These are phyloP conservation scores for Saccharomyces hybrid DNA, from an alignment of 1,139 yeast species.

Conservation along the genomic window DNA sequence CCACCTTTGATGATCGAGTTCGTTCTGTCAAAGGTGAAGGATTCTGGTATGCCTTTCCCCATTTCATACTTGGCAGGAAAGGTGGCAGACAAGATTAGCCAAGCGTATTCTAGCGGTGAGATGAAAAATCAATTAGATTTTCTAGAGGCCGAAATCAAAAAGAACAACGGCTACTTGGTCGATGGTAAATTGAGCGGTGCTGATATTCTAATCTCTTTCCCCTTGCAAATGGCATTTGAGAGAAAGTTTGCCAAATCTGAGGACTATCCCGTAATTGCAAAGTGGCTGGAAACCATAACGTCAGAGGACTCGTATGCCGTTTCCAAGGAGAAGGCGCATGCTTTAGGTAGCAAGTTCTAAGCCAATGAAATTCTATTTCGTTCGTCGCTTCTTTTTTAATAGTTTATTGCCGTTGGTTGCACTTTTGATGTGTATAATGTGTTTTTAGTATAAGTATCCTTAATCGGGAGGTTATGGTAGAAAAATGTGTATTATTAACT, in stretches of 20 bases:
- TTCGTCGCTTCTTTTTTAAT: not conserved
- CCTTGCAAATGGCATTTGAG: conserved; percentile 25
- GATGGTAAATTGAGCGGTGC: conserved; percentile 54
- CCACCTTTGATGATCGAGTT: conserved; percentile 42
- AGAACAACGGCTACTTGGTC: conserved; percentile 45
- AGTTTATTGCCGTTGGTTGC: not conserved
- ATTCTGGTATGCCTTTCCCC: conserved; percentile 43
- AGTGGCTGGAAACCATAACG: conserved; percentile 14
- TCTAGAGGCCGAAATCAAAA: conserved; percentile 37
- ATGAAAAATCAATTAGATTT: conserved; percentile 38
- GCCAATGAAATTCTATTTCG: not conserved
- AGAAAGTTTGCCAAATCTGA: conserved; percentile 12
- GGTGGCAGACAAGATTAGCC: conserved; percentile 40
- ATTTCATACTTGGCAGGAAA: conserved; percentile 37
- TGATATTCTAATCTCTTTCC: conserved; percentile 48
- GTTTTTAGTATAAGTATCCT: too few species aligned
- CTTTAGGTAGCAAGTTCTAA: not conserved
- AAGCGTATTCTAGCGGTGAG: conserved; percentile 40
- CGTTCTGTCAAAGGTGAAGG: conserved; percentile 37
- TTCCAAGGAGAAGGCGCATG: conserved; percentile 6
- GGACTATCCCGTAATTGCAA: conserved; percentile 18
- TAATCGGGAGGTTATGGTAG: not conserved
- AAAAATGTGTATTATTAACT: not conserved
- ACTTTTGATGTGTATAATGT: not conserved
- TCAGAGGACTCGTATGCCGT: conserved; percentile 10